These are phyloP conservation scores for Hyphopichia pseudoburtonii DNA, from an alignment of 1,139 yeast species.

Conservation along the genomic window DNA sequence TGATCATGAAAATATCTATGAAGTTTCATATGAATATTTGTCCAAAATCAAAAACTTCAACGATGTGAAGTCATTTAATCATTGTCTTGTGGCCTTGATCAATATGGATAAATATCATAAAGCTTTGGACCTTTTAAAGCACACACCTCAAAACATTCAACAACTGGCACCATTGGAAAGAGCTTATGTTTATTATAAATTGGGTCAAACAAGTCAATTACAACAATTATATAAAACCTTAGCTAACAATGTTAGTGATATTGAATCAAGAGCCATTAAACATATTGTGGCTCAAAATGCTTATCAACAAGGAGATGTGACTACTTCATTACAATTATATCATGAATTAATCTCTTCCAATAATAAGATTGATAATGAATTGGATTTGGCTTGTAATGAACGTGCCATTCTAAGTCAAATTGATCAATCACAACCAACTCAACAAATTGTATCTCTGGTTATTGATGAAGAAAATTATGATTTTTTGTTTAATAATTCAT, in stretches of 20 bases:
- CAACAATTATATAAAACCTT: conserved; percentile 36
- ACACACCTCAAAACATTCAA: conserved; percentile 35
- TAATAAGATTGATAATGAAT: conserved; percentile 31
- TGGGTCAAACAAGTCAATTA: conserved; percentile 47
- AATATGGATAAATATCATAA: conserved; percentile 66
- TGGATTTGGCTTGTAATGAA: conserved; percentile 70
- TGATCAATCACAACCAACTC: conserved; percentile 3
- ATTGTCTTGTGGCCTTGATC: conserved; percentile 68
- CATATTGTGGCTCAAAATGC: conserved; percentile 84
- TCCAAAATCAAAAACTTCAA: conserved; percentile 40
- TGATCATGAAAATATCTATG: conserved; percentile 42
- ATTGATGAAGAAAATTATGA: conserved; percentile 27
- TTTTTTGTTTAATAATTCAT: conserved; percentile 64
- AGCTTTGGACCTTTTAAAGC: conserved; percentile 50
- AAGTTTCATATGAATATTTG: conserved; percentile 44
- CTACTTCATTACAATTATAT: conserved; percentile 57
- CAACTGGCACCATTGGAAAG: conserved; percentile 52
- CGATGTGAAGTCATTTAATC: conserved; percentile 55
- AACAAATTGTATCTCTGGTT: conserved; percentile 5
- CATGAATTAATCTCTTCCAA: conserved; percentile 45
- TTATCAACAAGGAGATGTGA: conserved; percentile 64
- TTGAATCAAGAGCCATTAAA: conserved; percentile 49
- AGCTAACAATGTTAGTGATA: conserved; percentile 20
- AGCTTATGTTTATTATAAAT: conserved; percentile 71
- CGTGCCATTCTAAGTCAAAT: conserved; percentile 66